Evolutionary conservation across 768 basidiomycete species (phyloP).

Genomic region (Leccinellum rugosiceps): DNA sequence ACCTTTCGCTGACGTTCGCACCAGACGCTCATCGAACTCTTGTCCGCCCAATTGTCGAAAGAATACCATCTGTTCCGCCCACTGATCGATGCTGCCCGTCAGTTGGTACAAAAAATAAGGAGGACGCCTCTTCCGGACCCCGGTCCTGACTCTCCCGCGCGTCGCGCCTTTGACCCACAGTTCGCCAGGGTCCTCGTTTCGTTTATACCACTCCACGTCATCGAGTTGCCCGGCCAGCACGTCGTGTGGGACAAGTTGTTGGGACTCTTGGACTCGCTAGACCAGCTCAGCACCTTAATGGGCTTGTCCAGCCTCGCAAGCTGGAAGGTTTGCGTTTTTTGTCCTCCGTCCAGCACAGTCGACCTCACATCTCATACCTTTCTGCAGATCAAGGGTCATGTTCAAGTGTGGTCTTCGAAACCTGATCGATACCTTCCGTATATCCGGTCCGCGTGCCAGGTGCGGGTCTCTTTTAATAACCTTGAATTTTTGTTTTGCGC

Average conservation of each 20-base stretch:
- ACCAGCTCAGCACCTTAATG: conserved; percentile 49
- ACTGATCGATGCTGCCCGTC: conserved; percentile 19
- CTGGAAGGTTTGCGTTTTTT: conserved; percentile 53
- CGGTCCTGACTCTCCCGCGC: conserved; percentile 43
- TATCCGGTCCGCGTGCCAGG: conserved; percentile 64
- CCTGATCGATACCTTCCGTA: conserved; percentile 48
- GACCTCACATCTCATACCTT: neutral
- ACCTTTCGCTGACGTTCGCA: conserved; percentile 3
- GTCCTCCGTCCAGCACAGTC: neutral
- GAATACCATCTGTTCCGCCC: conserved; percentile 22
- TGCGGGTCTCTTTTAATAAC: conserved; percentile 22
- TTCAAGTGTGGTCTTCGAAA: conserved; percentile 46
- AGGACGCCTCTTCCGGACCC: conserved; percentile 36
- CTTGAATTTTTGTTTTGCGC: neutral
- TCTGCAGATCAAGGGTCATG: conserved; percentile 45
- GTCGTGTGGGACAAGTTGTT: conserved; percentile 51
- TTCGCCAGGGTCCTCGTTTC: conserved; percentile 65
- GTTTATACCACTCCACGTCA: conserved; percentile 63
- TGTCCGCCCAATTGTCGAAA: conserved; percentile 24
- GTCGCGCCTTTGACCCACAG: conserved; percentile 60
- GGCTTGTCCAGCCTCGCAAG: conserved; percentile 42
- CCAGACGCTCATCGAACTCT: conserved; percentile 27
- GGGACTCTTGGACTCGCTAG: conserved; percentile 51
- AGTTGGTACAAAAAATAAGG: conserved; percentile 12
- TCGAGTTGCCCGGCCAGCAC: conserved; percentile 47